Base-by-base conservation (phyloP, 352 stramenopile species). In the Pythium insidiosum region DNA sequence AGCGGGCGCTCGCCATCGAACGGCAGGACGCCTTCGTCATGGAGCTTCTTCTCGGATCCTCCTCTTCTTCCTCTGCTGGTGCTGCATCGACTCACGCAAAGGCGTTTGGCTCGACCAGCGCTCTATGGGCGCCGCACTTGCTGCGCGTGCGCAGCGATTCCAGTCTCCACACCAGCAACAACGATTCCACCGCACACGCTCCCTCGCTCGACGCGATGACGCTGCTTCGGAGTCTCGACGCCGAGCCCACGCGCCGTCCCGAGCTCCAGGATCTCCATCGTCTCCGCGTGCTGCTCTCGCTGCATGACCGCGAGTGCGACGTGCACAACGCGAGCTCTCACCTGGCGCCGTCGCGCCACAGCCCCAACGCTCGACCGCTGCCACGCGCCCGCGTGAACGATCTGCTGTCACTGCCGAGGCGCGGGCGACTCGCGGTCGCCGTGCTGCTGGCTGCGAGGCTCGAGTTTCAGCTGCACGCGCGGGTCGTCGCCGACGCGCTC, bases 321-420 rank as follows among this genome's bases (percentile, higher is more conserved):
- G 28, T 79, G 6, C 66, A 82, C 50, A 85, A 85, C 20, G 20
- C 49, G 0, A 36, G 81, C 40, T 49, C 44, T n/a, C 50, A 65
- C 5, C 79, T 88, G 21, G 59, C 72, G 4, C 47, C 69, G 2
- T 61, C 50, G 5, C 73, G 62, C 36, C 44, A 65, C 20, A 39
- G 46, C 7, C 23, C 33, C 2, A 79, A 65, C n/a, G 53, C 57
- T 5, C 55, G 55, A 12, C 19, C 42, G 9, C 66, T 72, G 65
- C 56, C 74, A 1, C 50, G 39, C 6, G 56, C 79, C 16, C 63
- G 50, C 13, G 19, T 78, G 3, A 15, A 59, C 2, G 36, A 66
- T 5, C 20, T 84, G 1, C 36, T 73, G 6, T 37, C 46, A 0
- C 48, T 82, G 26, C 24, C 60, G 5, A 56, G 45, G 15, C 45